Evolutionary conservation across 2,329 filamentous ascomycete species (phyloP), one percentile per base, ranked within the genome.

Genomic region (Ambrosiella cleistominuta): DNA sequence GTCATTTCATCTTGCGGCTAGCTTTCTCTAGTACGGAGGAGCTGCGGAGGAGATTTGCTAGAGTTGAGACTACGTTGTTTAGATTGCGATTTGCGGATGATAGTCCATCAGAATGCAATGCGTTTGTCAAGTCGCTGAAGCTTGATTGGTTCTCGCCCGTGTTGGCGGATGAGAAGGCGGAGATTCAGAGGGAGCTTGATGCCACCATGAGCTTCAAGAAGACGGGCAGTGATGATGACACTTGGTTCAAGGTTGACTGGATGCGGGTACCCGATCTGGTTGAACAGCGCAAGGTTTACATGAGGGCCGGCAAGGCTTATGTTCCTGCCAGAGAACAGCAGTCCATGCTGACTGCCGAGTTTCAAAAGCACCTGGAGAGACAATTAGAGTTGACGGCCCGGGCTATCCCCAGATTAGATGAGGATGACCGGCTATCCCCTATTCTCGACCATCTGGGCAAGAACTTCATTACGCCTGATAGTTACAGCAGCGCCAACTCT

Each of bases 201-300:
- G 60, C 60, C 19, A 72, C 74, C 57, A 62, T 67, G 8, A 67
- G 67, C 1, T 65, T 65, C 4, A 70, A 68, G 56, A 70, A 71
- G 63, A 65, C 64, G 52, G 63, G 66, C 27, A 70, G 75, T 5
- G 88, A 95, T 13, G 88, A 95, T 47, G 88, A 93, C 65, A 82
- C 75, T 35, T 98, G 88, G 85, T 95, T 94, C 75, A 97, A 96
- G 72, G 88, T 97, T 1, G 88, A 96, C 66, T 98, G 91, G 89
- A 86, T 89, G 67, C 80, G 83, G 39, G 93, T 98, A 1, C 88
- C 91, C 0, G 91, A 97, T 61, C 72, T 98, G 42, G 83, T 98
- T 0, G 90, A 96, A 70, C 72, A 78, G 54, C 77, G 91, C 55
- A 78, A 79, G 56, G 87, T 95, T 1, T 82, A 93, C 58, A 63